These are phyloP conservation scores for Zasmidium cellare DNA, from an alignment of 2,329 filamentous ascomycete genomes.

Conservation along the genomic window DNA sequence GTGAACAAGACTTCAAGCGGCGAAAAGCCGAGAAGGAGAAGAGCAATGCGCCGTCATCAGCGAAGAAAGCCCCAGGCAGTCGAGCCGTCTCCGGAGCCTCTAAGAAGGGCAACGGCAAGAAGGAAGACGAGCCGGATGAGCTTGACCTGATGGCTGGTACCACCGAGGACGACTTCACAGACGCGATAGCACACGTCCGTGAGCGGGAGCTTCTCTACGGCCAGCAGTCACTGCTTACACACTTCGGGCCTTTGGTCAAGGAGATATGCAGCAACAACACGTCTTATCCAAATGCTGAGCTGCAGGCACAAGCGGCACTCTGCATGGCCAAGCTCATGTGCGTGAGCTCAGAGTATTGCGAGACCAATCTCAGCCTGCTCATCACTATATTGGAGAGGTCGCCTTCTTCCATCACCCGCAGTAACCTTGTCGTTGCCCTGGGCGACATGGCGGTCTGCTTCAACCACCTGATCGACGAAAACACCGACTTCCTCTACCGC, in stretches of 20 bases:
- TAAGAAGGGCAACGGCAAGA: constrained; percentile 52
- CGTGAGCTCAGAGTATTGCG: constrained; percentile 94
- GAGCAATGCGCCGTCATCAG: constrained; percentile 37
- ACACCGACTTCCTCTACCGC: constrained; percentile 96
- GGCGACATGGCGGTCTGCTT: constrained; percentile 99
- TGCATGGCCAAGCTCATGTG: constrained; percentile 99
- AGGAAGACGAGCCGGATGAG: constrained; percentile 72
- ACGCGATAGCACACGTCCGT: constrained; percentile 80
- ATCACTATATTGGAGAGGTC: constrained; percentile 98
- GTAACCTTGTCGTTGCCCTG: constrained; percentile 93
- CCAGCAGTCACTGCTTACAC: constrained; percentile 77
- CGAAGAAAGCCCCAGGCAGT: constrained; percentile 30
- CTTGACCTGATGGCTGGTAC: constrained; percentile 96
- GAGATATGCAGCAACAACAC: constrained; percentile 97
- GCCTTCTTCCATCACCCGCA: constrained; percentile 85
- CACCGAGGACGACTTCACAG: constrained; percentile 89
- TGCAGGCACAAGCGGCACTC: constrained; percentile 89
- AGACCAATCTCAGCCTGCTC: constrained; percentile 84
- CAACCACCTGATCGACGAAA: constrained; percentile 98
- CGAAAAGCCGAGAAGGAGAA: constrained; percentile 89
- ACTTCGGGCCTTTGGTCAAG: constrained; percentile 86
- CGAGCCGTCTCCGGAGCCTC: constrained; percentile 32
- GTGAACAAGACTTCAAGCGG: constrained; percentile 95
- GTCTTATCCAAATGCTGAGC: constrained; percentile 80
- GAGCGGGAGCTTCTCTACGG: constrained; percentile 84